Evolutionary conservation across 23 red algal genomes (phyloP), one percentile per base, ranked within the genome.

Genomic region (Gracilaria gracilis): DNA sequence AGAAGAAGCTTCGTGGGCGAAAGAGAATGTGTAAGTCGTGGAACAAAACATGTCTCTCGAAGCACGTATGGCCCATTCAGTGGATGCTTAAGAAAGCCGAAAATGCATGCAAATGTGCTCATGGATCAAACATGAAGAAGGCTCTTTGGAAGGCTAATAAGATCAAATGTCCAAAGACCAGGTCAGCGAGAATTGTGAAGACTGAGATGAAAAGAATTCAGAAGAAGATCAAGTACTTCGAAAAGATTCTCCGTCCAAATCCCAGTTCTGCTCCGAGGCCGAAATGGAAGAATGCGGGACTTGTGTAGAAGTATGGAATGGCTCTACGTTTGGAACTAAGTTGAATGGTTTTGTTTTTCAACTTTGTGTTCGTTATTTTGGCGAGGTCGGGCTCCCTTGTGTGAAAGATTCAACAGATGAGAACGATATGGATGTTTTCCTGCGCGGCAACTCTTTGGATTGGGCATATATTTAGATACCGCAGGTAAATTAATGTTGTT

Each of bases 71-170:
- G 69, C 36, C 69, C 16, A 2, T 75, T 40, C 69, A 75, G 19
- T 44, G 69, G 69, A 75, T 40, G 39, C 69, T 75, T 46, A 17
- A 47, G n/a, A 75, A 75, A 15, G 69, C 69, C 19, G 39, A 75
- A 47, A 32, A 40, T 17, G 69, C 37, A 4, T 75, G 69, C 23
- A 47, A 75, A 17, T 75, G 69, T 31, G 35, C 20, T 3, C 4
- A 15, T 20, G n/a, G 1, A 7, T 40, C n/a, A 47, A 46, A 44
- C 19, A 24, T 75, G 23, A 44, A 20, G 33, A 44, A 46, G 15
- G 37, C 33, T 5, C 42, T 75, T 24, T 44, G 69, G 35, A 46
- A 47, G 23, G 39, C 69, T 0, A 75, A 75, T 3, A 23, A 6
- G 25, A 25, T 75, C 36, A 75, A 75, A 47, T 75, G 69, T 32